These are phyloP conservation scores for Dipteronia sinensis DNA, from an alignment of 345 rosid genomes.

Conservation along the genomic window DNA sequence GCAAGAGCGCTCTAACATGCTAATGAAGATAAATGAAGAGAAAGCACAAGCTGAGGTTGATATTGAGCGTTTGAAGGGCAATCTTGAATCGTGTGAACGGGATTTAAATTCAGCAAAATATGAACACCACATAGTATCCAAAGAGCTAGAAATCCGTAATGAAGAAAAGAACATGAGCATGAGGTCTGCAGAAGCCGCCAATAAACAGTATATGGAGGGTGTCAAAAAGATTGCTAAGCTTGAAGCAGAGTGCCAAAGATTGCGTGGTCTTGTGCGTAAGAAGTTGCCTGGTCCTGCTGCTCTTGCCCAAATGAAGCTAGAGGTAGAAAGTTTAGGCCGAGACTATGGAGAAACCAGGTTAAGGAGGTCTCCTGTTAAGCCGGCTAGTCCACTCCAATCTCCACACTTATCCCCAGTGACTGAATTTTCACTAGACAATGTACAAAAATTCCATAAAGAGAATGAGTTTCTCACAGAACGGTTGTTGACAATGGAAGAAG, in stretches of 20 bases:
- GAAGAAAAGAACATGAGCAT: slow-evolving; percentile 98
- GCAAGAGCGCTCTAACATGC: slow-evolving; percentile 87
- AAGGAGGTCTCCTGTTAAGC: slow-evolving; percentile 75
- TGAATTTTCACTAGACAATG: slow-evolving; percentile 68
- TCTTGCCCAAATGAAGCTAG: slow-evolving; percentile 96
- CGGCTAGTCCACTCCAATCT: slow-evolving; percentile 64
- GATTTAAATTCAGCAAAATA: slow-evolving; percentile 84
- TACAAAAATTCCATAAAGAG: slow-evolving; percentile 77
- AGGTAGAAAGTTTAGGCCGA: slow-evolving; percentile 86
- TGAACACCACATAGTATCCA: slow-evolving; percentile 71
- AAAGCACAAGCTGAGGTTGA: slow-evolving; percentile 85
- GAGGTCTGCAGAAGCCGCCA: slow-evolving; percentile 91
- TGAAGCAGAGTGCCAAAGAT: slow-evolving; percentile 94
- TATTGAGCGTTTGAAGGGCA: slow-evolving; percentile 81
- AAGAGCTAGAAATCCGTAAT: slow-evolving; percentile 90
- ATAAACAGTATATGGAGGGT: slow-evolving; percentile 90
- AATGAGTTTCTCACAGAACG: slow-evolving; percentile 78
- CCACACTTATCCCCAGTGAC: slow-evolving; percentile 59
- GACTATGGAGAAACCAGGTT: slow-evolving; percentile 73
- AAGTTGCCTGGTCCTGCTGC: slow-evolving; percentile 99
- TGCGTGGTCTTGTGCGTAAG: slow-evolving; percentile 87
- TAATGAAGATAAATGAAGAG: slow-evolving; percentile 71
- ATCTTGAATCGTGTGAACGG: slow-evolving; percentile 81
- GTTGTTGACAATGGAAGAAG: slow-evolving; percentile 90
- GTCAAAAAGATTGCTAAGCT: slow-evolving; percentile 86